Evolutionary conservation across 2,329 filamentous ascomycete species (phyloP), one percentile per base, ranked within the genome.

Genomic region (Botrytis paeoniae): DNA sequence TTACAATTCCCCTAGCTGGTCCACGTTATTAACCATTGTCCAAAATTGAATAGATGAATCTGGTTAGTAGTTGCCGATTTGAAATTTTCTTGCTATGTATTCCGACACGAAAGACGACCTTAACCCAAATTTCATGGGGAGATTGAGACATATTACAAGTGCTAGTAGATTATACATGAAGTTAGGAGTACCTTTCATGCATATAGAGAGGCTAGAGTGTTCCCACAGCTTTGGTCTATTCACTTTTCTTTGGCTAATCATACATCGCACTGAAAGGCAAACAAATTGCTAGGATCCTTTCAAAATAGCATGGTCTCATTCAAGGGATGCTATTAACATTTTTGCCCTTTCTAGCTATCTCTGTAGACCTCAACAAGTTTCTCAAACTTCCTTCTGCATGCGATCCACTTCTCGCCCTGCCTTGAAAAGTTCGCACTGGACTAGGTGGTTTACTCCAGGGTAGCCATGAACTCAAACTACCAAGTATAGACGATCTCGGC

Each of bases 321-420:
- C 39, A 72, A 39, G 70, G 29, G 3, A 29, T 54, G n/a, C 76
- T 75, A 72, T 80, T 76, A 59, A 80, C 68, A 22, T 71, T 71
- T 60, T 82, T 81, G 25, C 79, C 80, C 70, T 81, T 82, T 45
- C 71, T 75, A 59, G 80, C 77, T 35, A 69, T 64, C 29, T 83
- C 80, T 5, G 80, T 79, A 9, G 80, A 79, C 75, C 82, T 86
- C 18, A 90, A 80, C 29, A 90, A 78, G 60, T 87, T 84, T 71
- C 87, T 83, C 35, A 90, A 81, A 71, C 85, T 89, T 2, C 87
- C 87, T 78, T 89, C 88, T 1, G 88, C 88, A 77, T 87, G 84
- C 0, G 74, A 85, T 84, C 70, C 80, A 78, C 61, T 80, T 77
- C 77, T 79, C 76, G 57, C 69, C 69, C 71, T 77, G 72, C 74